Evolutionary conservation across 2,329 filamentous ascomycete genomes (phyloP), one percentile per base, ranked within the genome.

Genomic region (Ascochyta koolunga): DNA sequence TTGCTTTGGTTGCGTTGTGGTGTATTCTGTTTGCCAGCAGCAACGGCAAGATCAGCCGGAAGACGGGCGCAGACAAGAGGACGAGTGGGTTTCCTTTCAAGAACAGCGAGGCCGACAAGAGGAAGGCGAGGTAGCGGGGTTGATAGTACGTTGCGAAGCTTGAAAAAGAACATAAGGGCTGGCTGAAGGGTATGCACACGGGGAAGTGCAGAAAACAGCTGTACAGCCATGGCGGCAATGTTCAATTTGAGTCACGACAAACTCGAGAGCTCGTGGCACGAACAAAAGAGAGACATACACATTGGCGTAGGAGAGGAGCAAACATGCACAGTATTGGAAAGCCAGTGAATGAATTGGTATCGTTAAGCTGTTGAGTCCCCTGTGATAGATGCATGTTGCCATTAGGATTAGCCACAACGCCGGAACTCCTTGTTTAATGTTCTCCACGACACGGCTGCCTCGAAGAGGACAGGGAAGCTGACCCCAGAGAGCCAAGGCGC

Each of bases 1-100:
- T 93, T 54, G 85, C 84, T 2, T 78, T 80, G 2, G 77, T 89
- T 38, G 90, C 86, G 0, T 66, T 87, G 19, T 91, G 88, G 87
- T 86, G 81, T 61, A 70, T 84, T 46, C 62, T 87, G 55, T 87
- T 87, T 70, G 83, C 80, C 0, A 83, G 78, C 49, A 82, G 78
- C 37, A 71, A 79, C 62, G 83, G 84, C 1, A 76, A 79, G 56
- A 83, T 88, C 49, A 86, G 82, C 66, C 80, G 82, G 67, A 84
- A 80, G 73, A 89, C 86, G 1, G 86, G 86, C 0, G 84, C 83
- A 29, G 87, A 89, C 67, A 89, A 88, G 79, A 78, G 86, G 67
- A 88, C 82, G 22, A 81, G 81, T 54, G 86, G 84, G 10, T 90
- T 85, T 62, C 87, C 87, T 3, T 89, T 90, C 69, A 78, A 78